These are phyloP conservation scores for Xylariaceae sp. DNA, from an alignment of 2,329 filamentous ascomycete genomes.

Conservation along the genomic window DNA sequence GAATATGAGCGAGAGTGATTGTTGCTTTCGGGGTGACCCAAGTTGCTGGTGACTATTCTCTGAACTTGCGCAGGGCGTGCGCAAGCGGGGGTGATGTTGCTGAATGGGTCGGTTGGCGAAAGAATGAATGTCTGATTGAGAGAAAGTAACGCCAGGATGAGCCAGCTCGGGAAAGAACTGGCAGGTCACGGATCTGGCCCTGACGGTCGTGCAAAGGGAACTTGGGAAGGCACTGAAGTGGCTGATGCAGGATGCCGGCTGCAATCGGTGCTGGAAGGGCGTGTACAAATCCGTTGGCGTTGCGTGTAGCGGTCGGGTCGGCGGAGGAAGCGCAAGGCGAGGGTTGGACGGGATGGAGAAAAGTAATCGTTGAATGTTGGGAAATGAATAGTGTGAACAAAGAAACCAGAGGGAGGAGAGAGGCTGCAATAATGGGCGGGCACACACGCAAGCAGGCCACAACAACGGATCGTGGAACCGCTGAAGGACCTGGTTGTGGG, in stretches of 20 bases:
- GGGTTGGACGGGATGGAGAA: constrained; percentile 10
- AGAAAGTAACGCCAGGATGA: constrained; percentile 22
- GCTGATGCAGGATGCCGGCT: constrained; percentile 5
- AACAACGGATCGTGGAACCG: constrained; percentile 28
- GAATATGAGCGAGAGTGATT: constrained; percentile 22
- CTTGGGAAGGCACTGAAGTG: constrained; percentile 2
- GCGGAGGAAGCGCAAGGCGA: background rate
- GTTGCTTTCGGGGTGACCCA: constrained; percentile 10
- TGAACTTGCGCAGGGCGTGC: constrained; percentile 1
- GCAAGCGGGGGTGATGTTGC: background rate
- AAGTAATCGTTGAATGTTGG: constrained; percentile 2
- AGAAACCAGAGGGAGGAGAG: constrained; percentile 20
- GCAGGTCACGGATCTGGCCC: constrained; percentile 3
- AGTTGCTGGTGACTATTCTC: constrained; percentile 9
- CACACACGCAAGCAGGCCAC: constrained; percentile 17
- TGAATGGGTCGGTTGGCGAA: constrained; percentile 23
- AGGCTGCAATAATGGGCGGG: constrained; percentile 9
- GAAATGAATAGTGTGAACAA: constrained; percentile 20
- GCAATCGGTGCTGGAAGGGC: constrained; percentile 4
- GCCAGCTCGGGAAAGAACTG: constrained; percentile 15
- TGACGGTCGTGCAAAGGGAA: background rate
- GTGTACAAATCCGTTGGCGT: constrained; percentile 5
- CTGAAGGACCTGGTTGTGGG: constrained; percentile 19
- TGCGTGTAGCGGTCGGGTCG: constrained; percentile 8
- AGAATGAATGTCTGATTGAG: constrained; percentile 29